Percentiles rank a stretch among this genome's conserved stretches.
These are phyloP conservation scores for Clavispora phyllophila DNA, from an alignment of 805 yeast species.

Conservation along the genomic window DNA sequence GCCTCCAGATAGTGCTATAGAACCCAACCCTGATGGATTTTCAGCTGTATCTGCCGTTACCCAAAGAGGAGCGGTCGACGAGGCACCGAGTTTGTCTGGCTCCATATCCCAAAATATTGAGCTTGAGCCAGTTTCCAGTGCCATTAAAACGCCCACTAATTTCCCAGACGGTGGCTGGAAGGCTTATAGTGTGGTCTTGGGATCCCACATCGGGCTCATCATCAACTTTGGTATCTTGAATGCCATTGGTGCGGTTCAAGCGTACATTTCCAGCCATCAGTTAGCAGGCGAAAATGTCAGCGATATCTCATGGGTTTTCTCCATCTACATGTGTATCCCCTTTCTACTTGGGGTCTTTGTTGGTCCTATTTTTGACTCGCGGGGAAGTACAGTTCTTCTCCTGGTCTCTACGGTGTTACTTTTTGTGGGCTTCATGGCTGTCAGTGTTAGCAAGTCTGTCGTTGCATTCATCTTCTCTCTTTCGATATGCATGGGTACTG, in stretches of 20 bases:
- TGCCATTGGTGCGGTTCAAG: conserved; percentile 57
- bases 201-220: conserved; percentile 52
- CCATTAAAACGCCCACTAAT: not conserved
- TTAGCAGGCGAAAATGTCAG: conserved; percentile 41
- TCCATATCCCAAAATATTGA: not conserved
- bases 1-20: not conserved
- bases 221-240: conserved; percentile 55
- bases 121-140: not conserved
- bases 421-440: conserved; percentile 49
- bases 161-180: conserved; percentile 56
- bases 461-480: conserved; percentile 62
- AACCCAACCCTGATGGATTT: not conserved
- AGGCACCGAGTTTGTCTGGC: not conserved
- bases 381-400: conserved; percentile 48
- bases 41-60: not conserved
- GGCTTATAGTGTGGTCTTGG: conserved; percentile 55
- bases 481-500: conserved; percentile 47
- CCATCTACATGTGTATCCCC: conserved; percentile 48
- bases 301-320: conserved; percentile 60
- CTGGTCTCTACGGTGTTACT: conserved; percentile 25
- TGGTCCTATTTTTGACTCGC: conserved; percentile 61
- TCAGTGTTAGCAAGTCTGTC: conserved; percentile 48
- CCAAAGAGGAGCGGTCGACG: not conserved
- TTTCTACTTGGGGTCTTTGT: conserved; percentile 25
- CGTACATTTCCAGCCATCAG: conserved; percentile 54